These are phyloP conservation scores for Microdochium nivale DNA, from an alignment of 2,329 filamentous ascomycete species.

Conservation along the genomic window DNA sequence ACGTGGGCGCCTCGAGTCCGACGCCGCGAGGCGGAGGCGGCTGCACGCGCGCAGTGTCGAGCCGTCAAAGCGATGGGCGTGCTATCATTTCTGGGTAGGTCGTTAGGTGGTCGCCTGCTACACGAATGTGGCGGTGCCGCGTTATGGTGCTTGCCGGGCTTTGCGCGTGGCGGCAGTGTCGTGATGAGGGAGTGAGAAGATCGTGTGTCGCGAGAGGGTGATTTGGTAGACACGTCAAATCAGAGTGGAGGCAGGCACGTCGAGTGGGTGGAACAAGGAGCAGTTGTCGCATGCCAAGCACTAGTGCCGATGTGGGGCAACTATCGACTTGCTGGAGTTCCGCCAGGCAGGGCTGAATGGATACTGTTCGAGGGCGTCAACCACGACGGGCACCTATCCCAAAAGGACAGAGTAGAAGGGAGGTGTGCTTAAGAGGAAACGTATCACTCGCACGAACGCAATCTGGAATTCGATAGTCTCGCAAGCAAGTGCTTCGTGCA, in stretches of 20 bases:
- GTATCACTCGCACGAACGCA: too few species aligned
- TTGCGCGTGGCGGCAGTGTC: background rate
- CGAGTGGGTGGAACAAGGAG: background rate
- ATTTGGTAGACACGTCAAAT: background rate
- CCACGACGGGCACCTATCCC: too few species aligned
- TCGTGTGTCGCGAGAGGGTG: background rate
- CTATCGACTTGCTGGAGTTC: background rate
- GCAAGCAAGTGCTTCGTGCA: too few species aligned
- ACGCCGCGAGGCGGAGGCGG: background rate
- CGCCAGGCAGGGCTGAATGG: background rate
- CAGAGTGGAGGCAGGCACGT: background rate
- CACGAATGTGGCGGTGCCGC: background rate
- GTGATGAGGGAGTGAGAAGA: background rate
- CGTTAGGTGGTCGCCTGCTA: background rate
- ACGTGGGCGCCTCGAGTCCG: background rate
- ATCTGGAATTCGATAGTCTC: too few species aligned
- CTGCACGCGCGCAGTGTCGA: background rate
- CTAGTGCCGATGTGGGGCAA: background rate
- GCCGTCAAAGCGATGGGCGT: background rate
- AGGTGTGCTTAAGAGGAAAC: too few species aligned
- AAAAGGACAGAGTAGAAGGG: too few species aligned
- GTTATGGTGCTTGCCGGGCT: background rate
- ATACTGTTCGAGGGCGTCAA: too few species aligned
- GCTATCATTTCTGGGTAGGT: background rate
- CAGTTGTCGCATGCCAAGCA: background rate